Percentiles rank a stretch among this genome's conserved stretches.
phyloP scores from a whole-genome alignment of 495 filamentous ascomycete genomes.

The Penicillium mononematosum region DNA sequence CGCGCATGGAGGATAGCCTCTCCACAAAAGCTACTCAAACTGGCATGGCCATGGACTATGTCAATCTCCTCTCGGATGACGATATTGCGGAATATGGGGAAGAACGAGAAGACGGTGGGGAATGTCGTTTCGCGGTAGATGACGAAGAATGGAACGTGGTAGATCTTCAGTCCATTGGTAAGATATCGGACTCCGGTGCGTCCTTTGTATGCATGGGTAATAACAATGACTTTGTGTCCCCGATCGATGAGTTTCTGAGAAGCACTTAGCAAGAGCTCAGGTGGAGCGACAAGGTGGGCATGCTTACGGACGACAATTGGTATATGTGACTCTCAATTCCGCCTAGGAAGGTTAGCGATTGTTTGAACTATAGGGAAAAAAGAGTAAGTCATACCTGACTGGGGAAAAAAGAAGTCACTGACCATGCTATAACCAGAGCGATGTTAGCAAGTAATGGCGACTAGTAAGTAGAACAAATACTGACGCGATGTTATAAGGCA shows the following conservation, averaged over 20 bases:
- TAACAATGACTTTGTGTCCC: slow-evolving; percentile 96
- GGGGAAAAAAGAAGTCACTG: slow-evolving; percentile 98
- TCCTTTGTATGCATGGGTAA: slow-evolving; percentile 93
- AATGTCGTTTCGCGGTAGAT: slow-evolving; percentile 95
- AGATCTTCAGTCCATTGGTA: slow-evolving; percentile 97
- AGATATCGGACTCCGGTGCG: slow-evolving; percentile 94
- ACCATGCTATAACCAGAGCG: slow-evolving; percentile 65
- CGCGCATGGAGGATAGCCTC: slow-evolving; percentile 93
- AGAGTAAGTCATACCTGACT: slow-evolving; percentile 59
- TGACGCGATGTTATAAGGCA: slow-evolving; percentile 75
- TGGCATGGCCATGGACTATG: slow-evolving; percentile 95
- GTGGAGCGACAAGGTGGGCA: not conserved
- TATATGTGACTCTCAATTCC: slow-evolving; percentile 98
- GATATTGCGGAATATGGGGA: slow-evolving; percentile 94
- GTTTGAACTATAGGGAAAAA: not conserved
- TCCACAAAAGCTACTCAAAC: slow-evolving; percentile 86
- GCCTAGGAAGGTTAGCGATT: slow-evolving; percentile 45
- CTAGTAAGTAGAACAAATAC: slow-evolving; percentile 23
- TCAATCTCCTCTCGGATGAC: slow-evolving; percentile 89
- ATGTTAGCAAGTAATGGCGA: slow-evolving; percentile 9
- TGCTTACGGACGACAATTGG: slow-evolving; percentile 73
- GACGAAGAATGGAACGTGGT: slow-evolving; percentile 92
- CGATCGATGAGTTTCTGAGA: slow-evolving; percentile 84
- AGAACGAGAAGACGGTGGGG: slow-evolving; percentile 97
- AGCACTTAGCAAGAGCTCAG: slow-evolving; percentile 16